Conservation (phyloP, 2,329 filamentous ascomycete genomes). For the Paracorniculantispora psalliotae region DNA sequence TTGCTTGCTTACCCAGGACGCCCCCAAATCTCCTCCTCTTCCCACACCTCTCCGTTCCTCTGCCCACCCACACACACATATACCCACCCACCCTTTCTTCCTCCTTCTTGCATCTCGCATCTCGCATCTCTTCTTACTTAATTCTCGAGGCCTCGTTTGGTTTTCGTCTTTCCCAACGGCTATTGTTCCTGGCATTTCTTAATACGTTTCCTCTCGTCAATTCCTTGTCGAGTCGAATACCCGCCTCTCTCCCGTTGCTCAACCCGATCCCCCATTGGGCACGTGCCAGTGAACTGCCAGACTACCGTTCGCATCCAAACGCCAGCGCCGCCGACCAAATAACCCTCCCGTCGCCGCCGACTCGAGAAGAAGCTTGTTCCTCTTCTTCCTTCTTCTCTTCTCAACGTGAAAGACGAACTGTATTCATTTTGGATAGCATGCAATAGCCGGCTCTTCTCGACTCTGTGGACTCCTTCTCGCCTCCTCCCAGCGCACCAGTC, state of each 20-base stretch:
- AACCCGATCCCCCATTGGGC: background rate
- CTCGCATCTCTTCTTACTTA: conserved; percentile 15
- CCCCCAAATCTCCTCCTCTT: conserved; percentile 10
- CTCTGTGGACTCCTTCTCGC: background rate
- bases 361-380: background rate
- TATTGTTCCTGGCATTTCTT: conserved; percentile 1
- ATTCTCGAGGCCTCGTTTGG: conserved; percentile 16
- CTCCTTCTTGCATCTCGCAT: conserved; percentile 20
- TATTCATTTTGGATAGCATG: conserved; percentile 14
- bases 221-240: background rate
- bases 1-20: background rate
- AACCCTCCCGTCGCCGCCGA: too few species aligned
- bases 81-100: conserved; percentile 22
- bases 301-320: background rate
- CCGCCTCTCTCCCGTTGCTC: background rate
- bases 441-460: conserved; percentile 3
- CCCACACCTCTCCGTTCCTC: conserved; percentile 19
- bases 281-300: conserved; percentile 8
- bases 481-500: background rate
- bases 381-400: too few species aligned
- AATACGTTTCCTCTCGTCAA: background rate
- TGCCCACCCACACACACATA: conserved; percentile 19
- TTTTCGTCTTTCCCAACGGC: background rate
- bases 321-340: background rate
- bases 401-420: background rate